Evolutionary conservation across 1,284 basidiomycete species (phyloP).

Genomic region (Sanghuangporus sanghuang): DNA sequence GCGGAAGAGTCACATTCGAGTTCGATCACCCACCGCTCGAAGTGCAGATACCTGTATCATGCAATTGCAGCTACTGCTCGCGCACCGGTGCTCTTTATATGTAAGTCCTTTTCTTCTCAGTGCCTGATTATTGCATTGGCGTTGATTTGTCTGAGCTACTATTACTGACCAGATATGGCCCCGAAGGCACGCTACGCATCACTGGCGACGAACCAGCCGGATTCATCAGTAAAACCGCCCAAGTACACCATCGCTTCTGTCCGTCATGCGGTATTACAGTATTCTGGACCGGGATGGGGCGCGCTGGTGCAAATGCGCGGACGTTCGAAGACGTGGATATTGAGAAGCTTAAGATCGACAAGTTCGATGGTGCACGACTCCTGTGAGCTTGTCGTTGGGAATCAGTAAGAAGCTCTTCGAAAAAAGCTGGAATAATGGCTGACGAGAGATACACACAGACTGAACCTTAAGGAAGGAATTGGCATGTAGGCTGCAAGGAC

Average conservation of each 20-base stretch:
- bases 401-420: neutral
- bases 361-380: slow-evolving; percentile 5
- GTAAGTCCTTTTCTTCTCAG: slow-evolving; percentile 4
- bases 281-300: slow-evolving; percentile 1
- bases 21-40: slow-evolving; percentile 17
- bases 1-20: slow-evolving; percentile 17
- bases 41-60: slow-evolving; percentile 10
- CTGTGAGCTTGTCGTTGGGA: neutral
- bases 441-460: neutral
- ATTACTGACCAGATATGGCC: neutral
- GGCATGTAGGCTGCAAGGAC: neutral
- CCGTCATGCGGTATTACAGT: neutral
- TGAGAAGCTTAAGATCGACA: slow-evolving; percentile 1
- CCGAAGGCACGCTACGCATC: neutral
- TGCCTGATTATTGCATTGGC: neutral
- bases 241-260: slow-evolving; percentile 6
- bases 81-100: slow-evolving; percentile 12
- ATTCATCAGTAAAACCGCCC: neutral
- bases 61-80: no score
- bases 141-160: neutral
- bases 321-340: slow-evolving; percentile 8
- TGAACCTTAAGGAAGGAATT: neutral
- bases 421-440: no score
- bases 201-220: neutral
- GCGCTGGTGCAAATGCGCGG: slow-evolving; percentile 1